Evolutionary conservation across 768 basidiomycete species (phyloP).

Genomic region (Trametes elegans): DNA sequence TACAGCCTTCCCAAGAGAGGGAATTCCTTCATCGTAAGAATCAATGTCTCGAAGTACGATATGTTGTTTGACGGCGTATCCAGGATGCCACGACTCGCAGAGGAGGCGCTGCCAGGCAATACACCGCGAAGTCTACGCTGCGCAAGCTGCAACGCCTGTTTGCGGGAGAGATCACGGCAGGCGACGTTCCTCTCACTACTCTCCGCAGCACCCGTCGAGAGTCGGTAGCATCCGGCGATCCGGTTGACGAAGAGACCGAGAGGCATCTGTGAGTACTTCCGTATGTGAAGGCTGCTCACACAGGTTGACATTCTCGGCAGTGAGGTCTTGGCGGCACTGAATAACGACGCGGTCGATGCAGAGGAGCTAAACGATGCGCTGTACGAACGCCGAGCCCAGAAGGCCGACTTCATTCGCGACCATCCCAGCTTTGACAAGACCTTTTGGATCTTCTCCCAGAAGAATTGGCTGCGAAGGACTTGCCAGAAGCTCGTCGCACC

Average conservation of each 20-base stretch:
- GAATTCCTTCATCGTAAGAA: conserved; percentile 31
- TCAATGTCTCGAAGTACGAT: neutral
- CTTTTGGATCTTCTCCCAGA: conserved; percentile 87
- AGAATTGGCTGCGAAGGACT: conserved; percentile 63
- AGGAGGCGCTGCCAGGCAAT: conserved; percentile 41
- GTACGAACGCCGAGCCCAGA: conserved; percentile 70
- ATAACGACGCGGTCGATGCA: conserved; percentile 45
- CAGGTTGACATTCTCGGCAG: conserved; percentile 35
- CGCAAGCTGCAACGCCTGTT: conserved; percentile 65
- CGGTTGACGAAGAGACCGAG: conserved; percentile 61
- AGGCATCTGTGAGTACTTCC: conserved; percentile 60
- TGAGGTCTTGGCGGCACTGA: conserved; percentile 65
- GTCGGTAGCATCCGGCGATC: conserved; percentile 28
- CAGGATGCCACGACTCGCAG: conserved; percentile 16
- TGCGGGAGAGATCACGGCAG: conserved; percentile 45
- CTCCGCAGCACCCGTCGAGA: conserved; percentile 41
- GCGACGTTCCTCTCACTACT: conserved; percentile 60
- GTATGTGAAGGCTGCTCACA: neutral
- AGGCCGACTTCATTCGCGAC: conserved; percentile 82
- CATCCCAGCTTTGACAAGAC: conserved; percentile 90
- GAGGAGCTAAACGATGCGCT: conserved; percentile 61
- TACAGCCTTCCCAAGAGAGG: conserved; percentile 41
- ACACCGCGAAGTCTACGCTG: conserved; percentile 52
- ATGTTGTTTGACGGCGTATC: neutral
- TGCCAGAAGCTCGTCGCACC: conserved; percentile 87